A percentile compares a stretch with the other conserved stretches of the same genome.
phyloP scores from a whole-genome alignment of 257 asterid species.

The Galeopsis tetrahit region DNA sequence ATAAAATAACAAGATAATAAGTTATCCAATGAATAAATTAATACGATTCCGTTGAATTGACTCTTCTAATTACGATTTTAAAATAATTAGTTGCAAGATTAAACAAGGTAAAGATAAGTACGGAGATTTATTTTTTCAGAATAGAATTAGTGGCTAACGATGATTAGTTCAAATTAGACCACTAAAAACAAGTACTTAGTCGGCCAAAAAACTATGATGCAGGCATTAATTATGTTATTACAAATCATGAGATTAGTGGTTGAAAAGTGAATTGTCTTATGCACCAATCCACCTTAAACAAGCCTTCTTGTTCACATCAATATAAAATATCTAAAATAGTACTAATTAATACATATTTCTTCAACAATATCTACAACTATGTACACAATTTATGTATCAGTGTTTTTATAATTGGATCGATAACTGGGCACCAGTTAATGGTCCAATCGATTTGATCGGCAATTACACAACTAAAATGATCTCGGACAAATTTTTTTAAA shows the following conservation, averaged over 20 bases:
- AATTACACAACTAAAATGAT: no score
- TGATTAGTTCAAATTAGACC: slow-evolving; percentile 10
- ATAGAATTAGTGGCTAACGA: slow-evolving; percentile 15
- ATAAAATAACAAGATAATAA: no score
- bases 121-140: neutral
- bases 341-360: neutral
- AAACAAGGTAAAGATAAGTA: neutral
- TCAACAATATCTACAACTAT: neutral
- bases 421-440: no score
- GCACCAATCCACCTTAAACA: neutral
- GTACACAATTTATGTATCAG: no score
- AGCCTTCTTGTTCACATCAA: slow-evolving; percentile 6
- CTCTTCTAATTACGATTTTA: neutral
- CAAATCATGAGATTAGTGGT: slow-evolving; percentile 8
- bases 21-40: neutral
- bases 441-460: no score
- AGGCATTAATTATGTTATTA: neutral
- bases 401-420: no score
- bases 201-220: neutral
- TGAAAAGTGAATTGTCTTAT: slow-evolving; percentile 13
- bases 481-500: no score
- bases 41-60: neutral
- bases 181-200: neutral
- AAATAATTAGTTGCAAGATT: neutral
- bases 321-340: neutral